These are phyloP conservation scores for Eragrostis tef DNA, from an alignment of 202 grass and related monocot species.

Conservation along the genomic window DNA sequence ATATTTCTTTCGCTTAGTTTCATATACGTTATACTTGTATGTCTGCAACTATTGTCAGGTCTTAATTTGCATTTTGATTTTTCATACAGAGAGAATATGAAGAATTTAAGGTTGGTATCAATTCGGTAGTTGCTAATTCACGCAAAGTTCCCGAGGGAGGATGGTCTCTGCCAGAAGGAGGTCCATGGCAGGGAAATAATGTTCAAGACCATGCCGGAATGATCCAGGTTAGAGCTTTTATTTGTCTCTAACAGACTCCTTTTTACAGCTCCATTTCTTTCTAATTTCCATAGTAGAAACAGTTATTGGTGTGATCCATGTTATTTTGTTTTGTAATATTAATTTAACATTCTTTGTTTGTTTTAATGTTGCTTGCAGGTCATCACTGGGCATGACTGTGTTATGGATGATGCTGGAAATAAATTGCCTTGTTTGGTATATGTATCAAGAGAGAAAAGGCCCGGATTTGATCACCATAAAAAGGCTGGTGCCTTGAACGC, in stretches of 20 bases:
- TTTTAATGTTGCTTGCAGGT: constrained; percentile 32
- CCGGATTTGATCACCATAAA: constrained; percentile 58
- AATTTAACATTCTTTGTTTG: background rate
- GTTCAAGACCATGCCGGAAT: constrained; percentile 42
- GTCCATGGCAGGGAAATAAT: constrained; percentile 49
- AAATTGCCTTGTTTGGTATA: constrained; percentile 59
- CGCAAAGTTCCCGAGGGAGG: constrained; percentile 36
- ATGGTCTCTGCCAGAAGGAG: constrained; percentile 41
- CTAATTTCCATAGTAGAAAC: background rate
- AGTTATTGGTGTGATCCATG: background rate
- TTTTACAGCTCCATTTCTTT: constrained; percentile 4
- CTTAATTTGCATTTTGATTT: constrained; percentile 27
- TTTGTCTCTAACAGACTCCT: background rate
- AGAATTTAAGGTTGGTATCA: constrained; percentile 53
- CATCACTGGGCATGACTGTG: constrained; percentile 39
- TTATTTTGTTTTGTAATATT: background rate
- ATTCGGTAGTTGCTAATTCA: constrained; percentile 39
- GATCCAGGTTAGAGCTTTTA: constrained; percentile 30
- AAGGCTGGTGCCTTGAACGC: constrained; percentile 43
- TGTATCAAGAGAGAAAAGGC: constrained; percentile 73
- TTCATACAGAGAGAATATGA: constrained; percentile 67
- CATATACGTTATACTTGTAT: background rate
- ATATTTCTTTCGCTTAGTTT: background rate
- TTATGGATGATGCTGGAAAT: constrained; percentile 47
- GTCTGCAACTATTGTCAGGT: background rate